phyloP scores from a whole-genome alignment of 768 basidiomycete species.

The Amanita subjunquillea region DNA sequence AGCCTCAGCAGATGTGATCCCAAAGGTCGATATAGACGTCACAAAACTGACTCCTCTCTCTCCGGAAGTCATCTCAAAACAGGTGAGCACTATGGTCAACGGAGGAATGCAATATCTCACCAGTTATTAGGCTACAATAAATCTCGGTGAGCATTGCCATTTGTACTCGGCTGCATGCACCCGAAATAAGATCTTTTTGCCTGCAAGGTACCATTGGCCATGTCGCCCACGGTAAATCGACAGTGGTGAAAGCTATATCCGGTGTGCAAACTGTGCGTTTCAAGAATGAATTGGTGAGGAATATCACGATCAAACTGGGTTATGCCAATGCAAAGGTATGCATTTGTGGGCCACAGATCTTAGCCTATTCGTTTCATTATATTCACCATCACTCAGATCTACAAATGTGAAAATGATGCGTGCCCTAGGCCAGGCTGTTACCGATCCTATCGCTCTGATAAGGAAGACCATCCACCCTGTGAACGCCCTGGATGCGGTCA shows the following conservation, averaged over 20 bases:
- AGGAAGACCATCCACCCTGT: slow-evolving; percentile 90
- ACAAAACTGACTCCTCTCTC: slow-evolving; percentile 80
- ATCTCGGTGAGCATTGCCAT: slow-evolving; percentile 49
- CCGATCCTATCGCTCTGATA: slow-evolving; percentile 86
- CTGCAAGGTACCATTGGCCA: slow-evolving; percentile 88
- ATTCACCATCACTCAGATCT: slow-evolving; percentile 51
- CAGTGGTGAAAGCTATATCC: slow-evolving; percentile 97
- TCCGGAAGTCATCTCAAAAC: slow-evolving; percentile 86
- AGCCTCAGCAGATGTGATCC: slow-evolving; percentile 40
- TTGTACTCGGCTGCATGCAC: not conserved
- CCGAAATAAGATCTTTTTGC: slow-evolving; percentile 7
- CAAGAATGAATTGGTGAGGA: slow-evolving; percentile 97
- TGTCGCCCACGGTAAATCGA: slow-evolving; percentile 96
- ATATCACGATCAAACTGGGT: slow-evolving; percentile 98
- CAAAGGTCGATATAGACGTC: slow-evolving; percentile 68
- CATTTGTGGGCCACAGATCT: not conserved
- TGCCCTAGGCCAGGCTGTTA: slow-evolving; percentile 94
- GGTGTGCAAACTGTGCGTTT: slow-evolving; percentile 98
- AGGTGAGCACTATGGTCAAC: slow-evolving; percentile 37
- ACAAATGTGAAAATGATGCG: slow-evolving; percentile 90
- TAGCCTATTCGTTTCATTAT: slow-evolving; percentile 1
- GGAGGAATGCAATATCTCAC: not conserved
- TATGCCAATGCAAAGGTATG: slow-evolving; percentile 97
- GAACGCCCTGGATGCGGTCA: slow-evolving; percentile 88
- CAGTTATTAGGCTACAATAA: slow-evolving; percentile 80